Evolutionary conservation across 306 rosid genomes (phyloP).

Genomic region (Glycyrrhiza uralensis): DNA sequence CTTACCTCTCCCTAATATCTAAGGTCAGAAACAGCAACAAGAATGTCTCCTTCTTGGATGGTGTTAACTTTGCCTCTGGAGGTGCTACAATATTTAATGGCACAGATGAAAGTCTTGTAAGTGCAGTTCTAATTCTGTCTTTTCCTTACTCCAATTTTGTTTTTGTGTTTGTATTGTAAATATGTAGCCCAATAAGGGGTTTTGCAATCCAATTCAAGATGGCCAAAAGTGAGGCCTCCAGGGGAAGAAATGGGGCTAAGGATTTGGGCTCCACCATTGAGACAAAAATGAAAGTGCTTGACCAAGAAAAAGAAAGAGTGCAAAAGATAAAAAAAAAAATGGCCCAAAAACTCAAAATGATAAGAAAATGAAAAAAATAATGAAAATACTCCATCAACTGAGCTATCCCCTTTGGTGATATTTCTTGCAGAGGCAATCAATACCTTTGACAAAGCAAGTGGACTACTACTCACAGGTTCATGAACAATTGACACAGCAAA

Average conservation of each 20-base stretch:
- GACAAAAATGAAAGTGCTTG: background rate
- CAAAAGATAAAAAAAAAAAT: background rate
- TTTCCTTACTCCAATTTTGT: background rate
- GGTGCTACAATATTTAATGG: conserved; percentile 80
- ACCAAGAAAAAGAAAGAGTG: too few species aligned
- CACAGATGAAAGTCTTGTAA: conserved; percentile 39
- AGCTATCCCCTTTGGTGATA: conserved; percentile 6
- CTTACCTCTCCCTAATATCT: conserved; percentile 59
- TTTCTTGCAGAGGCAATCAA: conserved; percentile 35
- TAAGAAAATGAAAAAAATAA: background rate
- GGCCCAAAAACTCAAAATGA: background rate
- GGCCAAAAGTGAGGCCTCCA: too few species aligned
- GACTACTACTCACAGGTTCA: conserved; percentile 38
- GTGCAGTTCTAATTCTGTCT: conserved; percentile 7
- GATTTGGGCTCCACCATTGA: background rate
- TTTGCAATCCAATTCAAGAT: background rate
- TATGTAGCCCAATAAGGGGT: background rate
- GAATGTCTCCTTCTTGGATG: conserved; percentile 34
- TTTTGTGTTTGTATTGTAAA: background rate
- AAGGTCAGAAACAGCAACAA: conserved; percentile 14
- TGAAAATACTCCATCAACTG: background rate
- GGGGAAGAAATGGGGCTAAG: background rate
- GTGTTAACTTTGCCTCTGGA: conserved; percentile 85
- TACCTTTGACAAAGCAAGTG: conserved; percentile 54
- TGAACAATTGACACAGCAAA: conserved; percentile 28